Base-by-base conservation (phyloP, 495 filamentous ascomycete genomes). In the Glarea lozoyensis region DNA sequence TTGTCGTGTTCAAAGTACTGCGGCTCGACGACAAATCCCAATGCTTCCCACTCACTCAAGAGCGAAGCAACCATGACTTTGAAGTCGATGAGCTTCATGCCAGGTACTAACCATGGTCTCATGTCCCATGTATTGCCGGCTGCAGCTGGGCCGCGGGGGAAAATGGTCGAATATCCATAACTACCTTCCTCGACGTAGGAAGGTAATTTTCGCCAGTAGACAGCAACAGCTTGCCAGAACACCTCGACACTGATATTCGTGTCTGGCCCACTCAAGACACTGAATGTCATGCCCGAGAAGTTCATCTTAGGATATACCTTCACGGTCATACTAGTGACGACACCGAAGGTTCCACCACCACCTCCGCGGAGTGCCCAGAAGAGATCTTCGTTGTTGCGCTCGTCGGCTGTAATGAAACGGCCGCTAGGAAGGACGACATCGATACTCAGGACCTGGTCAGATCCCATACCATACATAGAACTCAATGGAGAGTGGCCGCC, bases 291-390 rank as follows among this genome's bases (percentile, higher is more conserved):
- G 25, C 25, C 25, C 6, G 33, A 36, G 16, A 36, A 36, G 33
- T 10, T 24, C 19, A 40, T 19, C 10, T 6, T 29, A 3, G 29
- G 40, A 15, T 17, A 34, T 3, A 20, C 40, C 30, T 43, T 32
- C 4, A 43, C 40, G 5, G 27, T 32, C 5, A 32, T 10, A 3
- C 7, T 10, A 22, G 40, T 43, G 19, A 43, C 15, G 7, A 43
- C 17, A 21, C 27, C 40, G 15, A 32, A 32, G 4, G 27, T 43
- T 4, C 25, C 17, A 56, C 42, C 42, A 11, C 67, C 55, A 46
- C 67, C 63, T 1, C 78, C 80, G 21, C 69, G 65, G 16, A 82
- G 60, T 11, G 79, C 79, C 79, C 76, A 82, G 56, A 77, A 82
- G 3, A 84, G 53, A 51, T 83, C 79, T 1, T 61, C 30, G 43